A percentile compares a stretch with the other conserved stretches of the same genome.
These are phyloP conservation scores for Taphrina pruni DNA, from an alignment of 1,139 yeast genomes.

Conservation along the genomic window DNA sequence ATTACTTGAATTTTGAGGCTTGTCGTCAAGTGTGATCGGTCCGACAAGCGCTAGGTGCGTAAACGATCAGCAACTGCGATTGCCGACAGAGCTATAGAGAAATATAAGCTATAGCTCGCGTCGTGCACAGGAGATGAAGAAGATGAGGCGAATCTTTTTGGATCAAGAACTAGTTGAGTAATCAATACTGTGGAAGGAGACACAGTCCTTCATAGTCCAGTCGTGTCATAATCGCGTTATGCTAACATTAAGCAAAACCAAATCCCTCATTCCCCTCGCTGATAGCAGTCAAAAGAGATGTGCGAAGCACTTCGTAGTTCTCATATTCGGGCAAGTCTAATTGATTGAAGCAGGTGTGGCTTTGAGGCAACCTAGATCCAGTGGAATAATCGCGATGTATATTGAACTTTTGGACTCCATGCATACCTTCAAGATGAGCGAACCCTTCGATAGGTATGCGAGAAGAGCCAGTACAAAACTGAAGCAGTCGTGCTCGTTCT, in stretches of 20 bases:
- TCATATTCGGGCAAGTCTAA: constrained; percentile 93
- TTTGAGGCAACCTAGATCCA: constrained; percentile 75
- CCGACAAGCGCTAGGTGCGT: too few species aligned
- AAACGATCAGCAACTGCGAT: too few species aligned
- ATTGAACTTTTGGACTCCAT: constrained; percentile 83
- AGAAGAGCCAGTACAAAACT: constrained; percentile 96
- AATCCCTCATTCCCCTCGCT: constrained; percentile 97
- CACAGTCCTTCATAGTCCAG: too few species aligned
- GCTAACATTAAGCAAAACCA: constrained; percentile 65
- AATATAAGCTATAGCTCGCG: too few species aligned
- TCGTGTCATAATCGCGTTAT: too few species aligned
- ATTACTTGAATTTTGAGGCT: too few species aligned
- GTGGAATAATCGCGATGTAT: constrained; percentile 90
- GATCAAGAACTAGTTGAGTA: too few species aligned
- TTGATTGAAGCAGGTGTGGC: constrained; percentile 66
- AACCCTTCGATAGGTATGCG: constrained; percentile 96
- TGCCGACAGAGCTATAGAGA: too few species aligned
- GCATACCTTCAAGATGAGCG: constrained; percentile 84
- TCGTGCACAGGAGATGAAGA: too few species aligned
- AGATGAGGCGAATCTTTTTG: too few species aligned
- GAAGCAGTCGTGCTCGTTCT: constrained; percentile 90
- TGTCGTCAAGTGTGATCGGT: too few species aligned
- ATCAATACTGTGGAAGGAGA: too few species aligned
- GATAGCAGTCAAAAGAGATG: constrained; percentile 79
- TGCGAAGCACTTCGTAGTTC: constrained; percentile 81